These are phyloP conservation scores for Trichoderma polysporum DNA, from an alignment of 2,329 filamentous ascomycete species.

Conservation along the genomic window DNA sequence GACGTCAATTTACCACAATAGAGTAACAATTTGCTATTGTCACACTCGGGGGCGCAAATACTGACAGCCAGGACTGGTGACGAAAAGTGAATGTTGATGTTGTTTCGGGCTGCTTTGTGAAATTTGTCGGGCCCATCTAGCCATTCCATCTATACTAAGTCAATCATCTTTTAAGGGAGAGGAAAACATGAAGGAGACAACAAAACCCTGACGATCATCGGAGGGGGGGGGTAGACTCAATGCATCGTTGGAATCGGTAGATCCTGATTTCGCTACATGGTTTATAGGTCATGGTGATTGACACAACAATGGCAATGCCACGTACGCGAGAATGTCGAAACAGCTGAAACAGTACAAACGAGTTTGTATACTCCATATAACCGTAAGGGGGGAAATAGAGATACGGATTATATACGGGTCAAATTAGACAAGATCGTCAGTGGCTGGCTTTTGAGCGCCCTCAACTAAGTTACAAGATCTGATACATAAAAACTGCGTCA, in stretches of 20 bases:
- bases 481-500: not conserved
- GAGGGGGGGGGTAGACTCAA: not conserved
- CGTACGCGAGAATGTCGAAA: not conserved
- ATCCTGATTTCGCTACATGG: constrained; percentile 11
- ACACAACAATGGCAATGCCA: not conserved
- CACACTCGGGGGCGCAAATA: not conserved
- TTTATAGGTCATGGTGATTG: not conserved
- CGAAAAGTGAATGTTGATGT: not conserved
- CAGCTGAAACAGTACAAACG: not conserved
- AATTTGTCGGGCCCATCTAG: not conserved
- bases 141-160: not conserved
- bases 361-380: not conserved
- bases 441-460: not conserved
- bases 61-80: too few relatives aligned
- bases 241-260: not conserved
- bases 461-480: not conserved
- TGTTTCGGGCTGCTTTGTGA: not conserved
- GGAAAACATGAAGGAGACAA: not conserved
- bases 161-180: not conserved
- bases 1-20: not conserved
- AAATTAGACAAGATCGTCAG: constrained; percentile 3
- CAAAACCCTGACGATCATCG: constrained; percentile 8
- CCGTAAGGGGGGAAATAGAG: not conserved
- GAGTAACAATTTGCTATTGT: not conserved
- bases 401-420: not conserved